Percentiles rank a stretch among this genome's conserved stretches.
Conservation (phyloP, 352 stramenopile species). For the Phytophthora idaei region DNA sequence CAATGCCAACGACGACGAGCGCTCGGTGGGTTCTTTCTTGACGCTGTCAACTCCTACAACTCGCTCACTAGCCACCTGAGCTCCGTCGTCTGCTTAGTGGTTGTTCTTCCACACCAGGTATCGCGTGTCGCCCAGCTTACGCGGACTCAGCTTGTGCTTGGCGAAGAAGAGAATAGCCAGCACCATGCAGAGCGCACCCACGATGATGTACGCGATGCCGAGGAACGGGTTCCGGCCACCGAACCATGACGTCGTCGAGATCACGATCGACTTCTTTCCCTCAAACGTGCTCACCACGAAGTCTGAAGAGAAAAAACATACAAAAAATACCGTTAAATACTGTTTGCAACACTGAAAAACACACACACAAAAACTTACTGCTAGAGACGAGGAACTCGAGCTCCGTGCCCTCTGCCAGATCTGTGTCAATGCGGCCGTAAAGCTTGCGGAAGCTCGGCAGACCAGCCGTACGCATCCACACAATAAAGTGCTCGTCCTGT, state of each 20-base stretch:
- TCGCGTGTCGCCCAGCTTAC: conserved; percentile 94
- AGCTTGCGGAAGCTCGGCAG: conserved; percentile 99
- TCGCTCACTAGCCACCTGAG: conserved; percentile 20
- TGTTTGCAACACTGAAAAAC: not conserved
- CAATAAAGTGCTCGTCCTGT: conserved; percentile 99
- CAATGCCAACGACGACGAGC: conserved; percentile 26
- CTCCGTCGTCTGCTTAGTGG: conserved; percentile 56
- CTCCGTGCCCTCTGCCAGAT: conserved; percentile 88
- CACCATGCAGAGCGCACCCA: conserved; percentile 94
- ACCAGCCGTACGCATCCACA: conserved; percentile 99
- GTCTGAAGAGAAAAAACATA: conserved; percentile 58
- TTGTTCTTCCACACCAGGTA: conserved; percentile 98
- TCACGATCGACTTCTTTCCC: conserved; percentile 96
- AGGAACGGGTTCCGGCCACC: conserved; percentile 97
- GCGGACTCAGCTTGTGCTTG: conserved; percentile 95
- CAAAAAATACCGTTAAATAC: conserved; percentile 20
- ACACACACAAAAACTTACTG: conserved; percentile 58
- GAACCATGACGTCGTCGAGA: conserved; percentile 96
- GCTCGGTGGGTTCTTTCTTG: conserved; percentile 24
- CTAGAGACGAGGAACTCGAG: conserved; percentile 94
- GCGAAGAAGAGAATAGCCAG: conserved; percentile 95
- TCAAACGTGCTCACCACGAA: conserved; percentile 96
- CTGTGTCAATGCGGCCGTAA: conserved; percentile 97
- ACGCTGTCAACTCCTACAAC: conserved; percentile 20
- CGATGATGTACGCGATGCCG: conserved; percentile 95